These are phyloP conservation scores for Macrocybe gigantea DNA, from an alignment of 768 basidiomycete species.

Conservation along the genomic window DNA sequence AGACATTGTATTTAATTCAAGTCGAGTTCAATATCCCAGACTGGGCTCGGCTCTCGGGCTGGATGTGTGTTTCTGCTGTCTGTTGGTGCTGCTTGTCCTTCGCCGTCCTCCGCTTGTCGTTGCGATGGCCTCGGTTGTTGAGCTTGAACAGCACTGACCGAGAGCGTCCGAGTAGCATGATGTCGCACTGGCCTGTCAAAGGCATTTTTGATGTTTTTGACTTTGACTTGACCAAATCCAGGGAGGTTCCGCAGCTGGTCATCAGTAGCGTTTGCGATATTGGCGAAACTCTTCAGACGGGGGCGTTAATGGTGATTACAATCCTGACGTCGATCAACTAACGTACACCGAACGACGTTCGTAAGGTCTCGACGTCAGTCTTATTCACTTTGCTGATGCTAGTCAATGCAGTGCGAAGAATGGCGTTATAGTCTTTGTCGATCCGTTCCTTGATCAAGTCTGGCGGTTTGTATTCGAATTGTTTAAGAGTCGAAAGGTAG, in stretches of 20 bases:
- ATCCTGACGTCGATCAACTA: not conserved
- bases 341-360: constrained; percentile 81
- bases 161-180: constrained; percentile 44
- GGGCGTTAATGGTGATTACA: not conserved
- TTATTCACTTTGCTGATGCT: constrained; percentile 93
- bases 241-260: constrained; percentile 80
- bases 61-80: constrained; percentile 8
- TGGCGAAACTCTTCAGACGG: constrained; percentile 68
- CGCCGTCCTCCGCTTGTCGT: constrained; percentile 3
- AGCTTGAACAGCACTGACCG: constrained; percentile 23
- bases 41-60: constrained; percentile 45
- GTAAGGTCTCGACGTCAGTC: constrained; percentile 92
- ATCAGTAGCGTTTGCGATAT: constrained; percentile 66
- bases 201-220: constrained; percentile 83
- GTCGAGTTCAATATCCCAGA: constrained; percentile 73
- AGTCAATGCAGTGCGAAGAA: constrained; percentile 79
- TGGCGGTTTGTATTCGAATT: constrained; percentile 90
- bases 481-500: constrained; percentile 88
- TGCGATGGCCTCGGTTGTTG: constrained; percentile 2
- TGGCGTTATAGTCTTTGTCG: constrained; percentile 82
- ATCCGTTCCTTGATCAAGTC: constrained; percentile 92
- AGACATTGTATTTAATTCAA: constrained; percentile 19
- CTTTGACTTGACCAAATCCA: constrained; percentile 92
- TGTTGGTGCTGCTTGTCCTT: constrained; percentile 12
- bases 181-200: constrained; percentile 87